These are phyloP conservation scores for Speleostelium caveatum DNA, from an alignment of 78 protist genomes.

Conservation along the genomic window DNA sequence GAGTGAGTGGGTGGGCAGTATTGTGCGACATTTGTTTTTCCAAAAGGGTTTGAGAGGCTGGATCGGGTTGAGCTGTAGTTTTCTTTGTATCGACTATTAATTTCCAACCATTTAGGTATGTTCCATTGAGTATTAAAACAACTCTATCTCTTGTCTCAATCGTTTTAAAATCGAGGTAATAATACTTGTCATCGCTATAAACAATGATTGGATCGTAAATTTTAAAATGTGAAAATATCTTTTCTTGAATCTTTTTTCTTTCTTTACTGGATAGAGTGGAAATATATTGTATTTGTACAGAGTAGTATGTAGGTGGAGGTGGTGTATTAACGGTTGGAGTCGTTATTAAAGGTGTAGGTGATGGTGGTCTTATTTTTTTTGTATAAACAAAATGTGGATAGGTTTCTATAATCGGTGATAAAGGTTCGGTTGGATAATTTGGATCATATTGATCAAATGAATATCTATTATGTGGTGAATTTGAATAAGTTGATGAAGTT, in stretches of 20 bases:
- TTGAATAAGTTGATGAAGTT: background rate
- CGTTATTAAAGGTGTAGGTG: background rate
- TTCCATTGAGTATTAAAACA: slow-evolving; percentile 11
- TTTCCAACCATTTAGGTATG: slow-evolving; percentile 25
- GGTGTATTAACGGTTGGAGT: no score
- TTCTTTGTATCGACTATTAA: slow-evolving; percentile 11
- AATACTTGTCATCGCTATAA: slow-evolving; percentile 20
- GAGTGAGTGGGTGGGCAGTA: background rate
- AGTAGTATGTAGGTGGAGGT: background rate
- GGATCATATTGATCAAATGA: slow-evolving; percentile 26
- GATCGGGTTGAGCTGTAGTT: background rate
- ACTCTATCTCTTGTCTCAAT: slow-evolving; percentile 32
- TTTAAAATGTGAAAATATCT: slow-evolving; percentile 9
- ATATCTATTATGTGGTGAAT: background rate
- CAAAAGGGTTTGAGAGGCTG: background rate
- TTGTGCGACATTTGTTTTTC: background rate
- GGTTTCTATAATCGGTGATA: slow-evolving; percentile 15
- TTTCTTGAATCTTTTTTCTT: slow-evolving; percentile 8
- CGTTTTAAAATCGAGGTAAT: slow-evolving; percentile 47
- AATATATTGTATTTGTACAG: slow-evolving; percentile 19
- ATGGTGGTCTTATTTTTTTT: background rate
- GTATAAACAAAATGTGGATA: slow-evolving; percentile 45
- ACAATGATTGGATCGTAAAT: slow-evolving; percentile 38
- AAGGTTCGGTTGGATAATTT: slow-evolving; percentile 42
- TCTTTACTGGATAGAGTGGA: background rate